Conservation (phyloP, 805 yeast genomes). For the Cyberlindnera mycetangii region DNA sequence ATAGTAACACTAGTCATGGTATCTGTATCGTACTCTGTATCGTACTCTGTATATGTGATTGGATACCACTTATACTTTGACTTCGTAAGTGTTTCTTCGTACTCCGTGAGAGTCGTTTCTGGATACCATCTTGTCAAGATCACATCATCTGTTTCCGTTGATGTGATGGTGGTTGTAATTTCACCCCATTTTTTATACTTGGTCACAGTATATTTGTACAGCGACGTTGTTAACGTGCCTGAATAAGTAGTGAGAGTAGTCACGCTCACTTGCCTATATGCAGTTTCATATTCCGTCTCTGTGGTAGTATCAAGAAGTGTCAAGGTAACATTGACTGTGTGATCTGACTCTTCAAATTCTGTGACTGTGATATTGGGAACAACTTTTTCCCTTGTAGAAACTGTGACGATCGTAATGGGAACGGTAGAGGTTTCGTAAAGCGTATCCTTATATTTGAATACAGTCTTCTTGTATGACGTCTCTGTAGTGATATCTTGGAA, state of each 20-base stretch:
- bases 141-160: conserved; percentile 21
- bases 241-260: conserved; percentile 13
- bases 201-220: conserved; percentile 16
- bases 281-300: conserved; percentile 22
- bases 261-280: conserved; percentile 19
- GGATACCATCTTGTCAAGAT: conserved; percentile 24
- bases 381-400: conserved; percentile 17
- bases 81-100: conserved; percentile 22
- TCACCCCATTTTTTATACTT: conserved; percentile 17
- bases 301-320: conserved; percentile 24
- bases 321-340: conserved; percentile 20
- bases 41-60: conserved; percentile 18
- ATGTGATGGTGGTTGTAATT: conserved; percentile 16
- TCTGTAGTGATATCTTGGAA: conserved; percentile 19
- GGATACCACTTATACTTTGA: conserved; percentile 26
- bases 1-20: conserved; percentile 7
- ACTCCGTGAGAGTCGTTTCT: conserved; percentile 24
- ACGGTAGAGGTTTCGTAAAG: conserved; percentile 16
- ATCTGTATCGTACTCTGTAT: conserved; percentile 5
- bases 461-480: conserved; percentile 21
- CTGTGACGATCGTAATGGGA: conserved; percentile 12
- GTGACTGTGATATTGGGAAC: conserved; percentile 26
- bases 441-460: conserved; percentile 19
- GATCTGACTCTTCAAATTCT: conserved; percentile 28
- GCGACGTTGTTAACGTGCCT: conserved; percentile 20